Base-by-base conservation (phyloP, 768 basidiomycete genomes). In the Porphyrellus cyaneotinctus region DNA sequence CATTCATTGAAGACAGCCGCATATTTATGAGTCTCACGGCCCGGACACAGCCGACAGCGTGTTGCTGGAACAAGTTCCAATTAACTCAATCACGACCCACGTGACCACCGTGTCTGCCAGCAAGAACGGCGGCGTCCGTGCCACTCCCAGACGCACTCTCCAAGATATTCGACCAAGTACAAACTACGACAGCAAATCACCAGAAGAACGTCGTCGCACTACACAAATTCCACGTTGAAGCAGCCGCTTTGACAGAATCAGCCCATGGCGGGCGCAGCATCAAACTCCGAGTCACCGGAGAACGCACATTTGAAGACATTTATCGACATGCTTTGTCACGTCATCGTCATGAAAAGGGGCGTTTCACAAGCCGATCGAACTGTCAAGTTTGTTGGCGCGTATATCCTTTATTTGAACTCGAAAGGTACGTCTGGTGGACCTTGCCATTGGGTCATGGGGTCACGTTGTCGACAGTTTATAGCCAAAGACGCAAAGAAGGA, bases 121-220 rank as follows among this genome's bases (percentile, higher is more conserved):
- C 58, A 1, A 47, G 35, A 37, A 39, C 47, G 30, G 31, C 32
- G 24, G n/a, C 47, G 12, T 31, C 47, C 22, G 31, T 20, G 24
- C 13, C 47, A 12, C 47, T 60, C 30, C 28, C 36, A 11, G 59
- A 64, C 0, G 54, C 47, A 0, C 57, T 64, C 38, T 56, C 63
- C 1, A 81, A 78, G 31, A 88, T 93, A 39, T 89, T 95, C 56
- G 82, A 87, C 26, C 88, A 95, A 70, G 88, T 77, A 0, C 91
- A 94, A 66, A 72, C 66, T 8, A 82, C 86, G 0, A 69, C 76
- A 14, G 83, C 88, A 10, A 93, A 91, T 66, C 94, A 97, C 69
- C 84, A 86, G 56, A 97, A 97, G 76, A 95, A 97, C 70, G 75
- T 85, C 47, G 85, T 91, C 38, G 82, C 84, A 0, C 78, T 97